These are phyloP conservation scores for Suillus subalutaceus DNA, from an alignment of 768 basidiomycete species.

Conservation along the genomic window DNA sequence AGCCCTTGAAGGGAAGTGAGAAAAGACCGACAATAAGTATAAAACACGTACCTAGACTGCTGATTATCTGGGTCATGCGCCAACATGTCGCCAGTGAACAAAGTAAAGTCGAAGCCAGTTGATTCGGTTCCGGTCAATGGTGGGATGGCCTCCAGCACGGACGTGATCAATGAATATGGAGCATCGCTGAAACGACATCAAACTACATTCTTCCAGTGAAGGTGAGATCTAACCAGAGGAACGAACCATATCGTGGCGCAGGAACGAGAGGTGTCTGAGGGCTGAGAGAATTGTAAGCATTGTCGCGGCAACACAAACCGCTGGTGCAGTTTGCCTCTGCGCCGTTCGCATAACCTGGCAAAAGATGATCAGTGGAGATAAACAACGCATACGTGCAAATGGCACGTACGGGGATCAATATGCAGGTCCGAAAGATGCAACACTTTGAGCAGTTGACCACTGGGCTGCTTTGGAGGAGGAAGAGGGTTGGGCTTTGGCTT, in stretches of 20 bases:
- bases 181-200: conserved; percentile 50
- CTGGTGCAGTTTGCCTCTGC: conserved; percentile 74
- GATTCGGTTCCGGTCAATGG: conserved; percentile 60
- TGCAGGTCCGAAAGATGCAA: conserved; percentile 81
- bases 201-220: conserved; percentile 1
- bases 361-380: conserved; percentile 6
- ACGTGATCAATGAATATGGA: conserved; percentile 59
- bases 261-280: conserved; percentile 54
- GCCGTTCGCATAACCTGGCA: conserved; percentile 64
- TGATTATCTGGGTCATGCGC: conserved; percentile 72
- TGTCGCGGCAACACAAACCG: conserved; percentile 65
- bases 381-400: conserved; percentile 5
- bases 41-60: conserved; percentile 52
- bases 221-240: conserved; percentile 46
- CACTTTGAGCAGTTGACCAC: conserved; percentile 69
- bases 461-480: conserved; percentile 58
- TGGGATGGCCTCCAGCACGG: conserved; percentile 70
- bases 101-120: conserved; percentile 62
- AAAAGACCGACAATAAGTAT: not conserved
- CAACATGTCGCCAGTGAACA: conserved; percentile 77
- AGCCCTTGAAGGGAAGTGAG: conserved; percentile 39
- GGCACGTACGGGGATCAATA: conserved; percentile 63
- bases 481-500: conserved; percentile 76
- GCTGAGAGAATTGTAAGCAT: conserved; percentile 50
- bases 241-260: conserved; percentile 73